phyloP scores from a whole-genome alignment of 768 basidiomycete species.

The Psilocybe azurescens region DNA sequence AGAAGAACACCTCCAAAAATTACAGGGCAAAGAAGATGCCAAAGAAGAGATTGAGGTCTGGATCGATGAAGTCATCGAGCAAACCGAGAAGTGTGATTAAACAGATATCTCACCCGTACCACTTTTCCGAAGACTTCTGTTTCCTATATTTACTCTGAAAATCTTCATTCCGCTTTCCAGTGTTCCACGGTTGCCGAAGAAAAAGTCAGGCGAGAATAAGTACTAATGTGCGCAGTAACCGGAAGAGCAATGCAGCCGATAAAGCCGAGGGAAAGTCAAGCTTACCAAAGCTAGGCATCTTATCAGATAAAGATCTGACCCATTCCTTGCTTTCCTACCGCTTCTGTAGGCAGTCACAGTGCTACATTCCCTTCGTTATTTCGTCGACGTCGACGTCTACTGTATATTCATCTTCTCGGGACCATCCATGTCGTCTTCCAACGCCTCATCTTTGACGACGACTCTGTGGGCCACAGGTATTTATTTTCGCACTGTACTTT shows the following conservation, averaged over 20 bases:
- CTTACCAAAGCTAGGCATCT: constrained; percentile 38
- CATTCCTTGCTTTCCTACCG: constrained; percentile 20
- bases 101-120: background rate
- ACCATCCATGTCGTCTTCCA: constrained; percentile 20
- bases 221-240: constrained; percentile 10
- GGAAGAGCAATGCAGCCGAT: constrained; percentile 30
- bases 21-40: constrained; percentile 47
- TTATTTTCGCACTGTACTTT: constrained; percentile 10
- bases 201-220: background rate
- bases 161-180: no score
- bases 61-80: constrained; percentile 93
- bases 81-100: constrained; percentile 72
- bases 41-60: constrained; percentile 94
- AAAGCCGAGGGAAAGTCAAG: constrained; percentile 24
- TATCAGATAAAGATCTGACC: constrained; percentile 51
- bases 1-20: constrained; percentile 53
- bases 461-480: constrained; percentile 81
- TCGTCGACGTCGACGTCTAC: no score
- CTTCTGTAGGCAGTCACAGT: constrained; percentile 20
- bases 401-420: constrained; percentile 3
- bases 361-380: constrained; percentile 5
- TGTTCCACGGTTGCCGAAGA: no score
- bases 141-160: background rate
- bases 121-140: background rate
- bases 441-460: constrained; percentile 47